Evolutionary conservation across 2,329 filamentous ascomycete genomes (phyloP), one percentile per base, ranked within the genome.

Genomic region (Trichoderma sp.): DNA sequence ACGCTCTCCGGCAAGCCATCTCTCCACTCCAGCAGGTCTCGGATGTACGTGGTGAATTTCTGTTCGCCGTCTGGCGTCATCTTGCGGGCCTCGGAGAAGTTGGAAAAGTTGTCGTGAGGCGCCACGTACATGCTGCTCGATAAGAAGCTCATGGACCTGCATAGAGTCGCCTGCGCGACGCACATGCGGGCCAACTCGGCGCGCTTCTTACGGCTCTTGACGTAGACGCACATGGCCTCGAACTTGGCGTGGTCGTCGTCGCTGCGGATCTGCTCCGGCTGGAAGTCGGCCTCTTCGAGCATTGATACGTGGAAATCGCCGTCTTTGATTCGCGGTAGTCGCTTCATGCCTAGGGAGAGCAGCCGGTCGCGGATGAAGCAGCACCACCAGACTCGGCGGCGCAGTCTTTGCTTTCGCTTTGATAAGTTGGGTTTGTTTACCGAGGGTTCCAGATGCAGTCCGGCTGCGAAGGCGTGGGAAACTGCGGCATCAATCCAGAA

Each of bases 301-400:
- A 69, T 69, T 15, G 67, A 23, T 4, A 69, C 57, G 9, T 69
- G 67, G 28, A 69, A 69, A 13, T 69, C 67, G 57, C 67, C 57
- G 30, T 69, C 67, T 28, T 62, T 62, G 57, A 69, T 69, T 4
- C 67, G 67, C 2, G 67, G 67, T 6, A 53, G 57, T 1, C 67
- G 67, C 67, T 53, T 69, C 67, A 69, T 69, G 39, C 67, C 67
- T 8, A 69, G 57, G 2, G 67, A 69, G 17, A 69, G 30, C 39
- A 69, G 57, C 6, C 67, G 67, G n/a, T 69, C 67, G 57, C 67
- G 67, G n/a, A 62, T 69, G 67, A 69, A 69, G 39, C 67, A 69
- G 39, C 67, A 69, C 67, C 67, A 69, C 67, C 67, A 69, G 28
- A 69, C 67, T 7, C 67, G 67, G 1, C 67, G 67, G 1, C 67